Evolutionary conservation across 495 filamentous ascomycete species (phyloP).

Genomic region (Schizothecium vesticola): DNA sequence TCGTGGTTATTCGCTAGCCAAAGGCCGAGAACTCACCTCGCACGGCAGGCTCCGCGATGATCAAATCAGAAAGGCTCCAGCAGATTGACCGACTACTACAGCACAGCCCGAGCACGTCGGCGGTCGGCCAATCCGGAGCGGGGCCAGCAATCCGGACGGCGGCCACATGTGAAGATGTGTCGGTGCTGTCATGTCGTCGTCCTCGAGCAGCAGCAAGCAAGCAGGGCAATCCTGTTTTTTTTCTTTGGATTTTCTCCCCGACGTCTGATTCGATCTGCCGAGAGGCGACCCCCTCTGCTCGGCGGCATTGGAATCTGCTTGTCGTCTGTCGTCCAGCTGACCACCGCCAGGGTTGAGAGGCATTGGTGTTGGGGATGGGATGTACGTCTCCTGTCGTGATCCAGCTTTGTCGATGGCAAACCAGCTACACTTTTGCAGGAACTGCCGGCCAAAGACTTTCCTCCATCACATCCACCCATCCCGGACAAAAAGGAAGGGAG

Average conservation of each 20-base stretch:
- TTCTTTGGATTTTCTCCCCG: not conserved
- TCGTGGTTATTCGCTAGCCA: not conserved
- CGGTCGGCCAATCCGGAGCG: not conserved
- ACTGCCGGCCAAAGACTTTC: not conserved
- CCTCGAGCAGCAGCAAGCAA: not conserved
- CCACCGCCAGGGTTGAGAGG: not conserved
- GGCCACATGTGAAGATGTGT: not conserved
- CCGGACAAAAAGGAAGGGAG: not conserved
- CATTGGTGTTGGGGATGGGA: not conserved
- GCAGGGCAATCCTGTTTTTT: not conserved
- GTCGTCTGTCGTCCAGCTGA: not conserved
- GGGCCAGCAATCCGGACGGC: not conserved
- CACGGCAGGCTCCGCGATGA: not conserved
- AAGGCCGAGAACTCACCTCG: not conserved
- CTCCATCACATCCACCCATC: not conserved
- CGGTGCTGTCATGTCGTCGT: not conserved
- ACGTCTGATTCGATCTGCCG: not conserved
- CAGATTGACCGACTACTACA: not conserved
- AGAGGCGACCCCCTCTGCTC: not conserved
- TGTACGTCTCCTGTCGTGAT: not conserved
- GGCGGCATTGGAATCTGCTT: not conserved
- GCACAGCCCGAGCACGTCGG: not conserved
- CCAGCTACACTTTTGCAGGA: not conserved
- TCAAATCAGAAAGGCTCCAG: not conserved
- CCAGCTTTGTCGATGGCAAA: not conserved